phyloP scores from a whole-genome alignment of 2,329 filamentous ascomycete genomes.

The Alternaria viburni region DNA sequence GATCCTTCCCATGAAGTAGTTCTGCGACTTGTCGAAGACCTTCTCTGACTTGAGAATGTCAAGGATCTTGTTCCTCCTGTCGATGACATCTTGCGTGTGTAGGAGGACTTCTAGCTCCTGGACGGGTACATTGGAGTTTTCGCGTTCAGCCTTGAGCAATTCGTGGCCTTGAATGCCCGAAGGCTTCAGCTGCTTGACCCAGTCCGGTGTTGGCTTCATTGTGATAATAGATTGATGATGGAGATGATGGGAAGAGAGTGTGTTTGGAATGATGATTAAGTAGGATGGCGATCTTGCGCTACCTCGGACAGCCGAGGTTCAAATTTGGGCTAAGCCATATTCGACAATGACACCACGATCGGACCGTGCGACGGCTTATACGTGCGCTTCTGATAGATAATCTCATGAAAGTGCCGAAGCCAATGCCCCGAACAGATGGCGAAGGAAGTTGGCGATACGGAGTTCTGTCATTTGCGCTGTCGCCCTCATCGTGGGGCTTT shows the following conservation, averaged over 20 bases:
- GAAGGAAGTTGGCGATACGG: neutral
- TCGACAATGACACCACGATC: neutral
- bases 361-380: neutral
- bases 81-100: constrained; percentile 69
- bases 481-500: neutral
- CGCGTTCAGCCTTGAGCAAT: constrained; percentile 71
- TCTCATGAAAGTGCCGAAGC: neutral
- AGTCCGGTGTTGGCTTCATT: constrained; percentile 60
- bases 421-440: neutral
- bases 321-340: neutral
- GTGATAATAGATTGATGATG: constrained; percentile 3
- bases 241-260: constrained; percentile 13
- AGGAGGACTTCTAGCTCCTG: constrained; percentile 72
- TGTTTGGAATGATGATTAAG: constrained; percentile 13
- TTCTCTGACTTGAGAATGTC: constrained; percentile 70
- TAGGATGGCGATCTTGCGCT: constrained; percentile 8
- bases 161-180: constrained; percentile 72
- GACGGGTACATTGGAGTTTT: constrained; percentile 70
- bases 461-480: neutral
- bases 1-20: constrained; percentile 74
- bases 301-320: constrained; percentile 25
- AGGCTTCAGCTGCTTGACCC: constrained; percentile 71
- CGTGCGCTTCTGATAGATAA: constrained; percentile 3
- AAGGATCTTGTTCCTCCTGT: constrained; percentile 66
- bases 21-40: constrained; percentile 79